Evolutionary conservation across 192 early-diverging fungal species (phyloP), one percentile per base, ranked within the genome.

Genomic region (Coemansia sp.): DNA sequence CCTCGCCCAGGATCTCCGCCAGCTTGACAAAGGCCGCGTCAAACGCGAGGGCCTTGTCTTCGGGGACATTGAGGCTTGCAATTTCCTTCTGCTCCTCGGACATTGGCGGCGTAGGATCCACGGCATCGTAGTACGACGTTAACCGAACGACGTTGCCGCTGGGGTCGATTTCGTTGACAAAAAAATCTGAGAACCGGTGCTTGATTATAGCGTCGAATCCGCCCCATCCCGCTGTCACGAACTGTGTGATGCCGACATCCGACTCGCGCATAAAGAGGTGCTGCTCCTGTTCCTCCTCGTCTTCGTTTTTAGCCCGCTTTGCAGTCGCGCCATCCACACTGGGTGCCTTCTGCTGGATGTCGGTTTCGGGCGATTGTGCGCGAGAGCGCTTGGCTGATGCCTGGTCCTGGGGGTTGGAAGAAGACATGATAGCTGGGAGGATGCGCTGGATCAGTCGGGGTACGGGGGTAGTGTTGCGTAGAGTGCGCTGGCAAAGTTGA

Each of bases 91-190:
- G 74, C 37, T 66, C 73, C 34, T 58, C 65, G 11, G 68, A 69
- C 25, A 60, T 25, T 6, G 65, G 62, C 14, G 81, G 69, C 10
- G 68, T 67, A 1, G 73, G 76, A 39, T 76, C 73, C 4, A 62
- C 66, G 3, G 59, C 75, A 12, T 74, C 75, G 8, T 64, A 68
- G 13, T 69, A 70, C 50, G 77, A 79, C 16, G 76, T 73, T 47
- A 98, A 73, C 42, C 88, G 90, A 9, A 95, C 88, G 2, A 92
- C 85, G 23, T 86, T 68, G 18, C 92, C 92, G 20, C 76, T 61
- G 34, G 68, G 59, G 66, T 91, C 90, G 16, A 99, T 90, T 85
- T 99, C 96, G 77, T 94, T 89, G 25, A 99, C 96, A 35, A 94
- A 78, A 77, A 99, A 99, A 73, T 99, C 96, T 0, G 86, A 77